These are phyloP conservation scores for Discostella stelligera DNA, from an alignment of 352 stramenopile species.

Conservation along the genomic window DNA sequence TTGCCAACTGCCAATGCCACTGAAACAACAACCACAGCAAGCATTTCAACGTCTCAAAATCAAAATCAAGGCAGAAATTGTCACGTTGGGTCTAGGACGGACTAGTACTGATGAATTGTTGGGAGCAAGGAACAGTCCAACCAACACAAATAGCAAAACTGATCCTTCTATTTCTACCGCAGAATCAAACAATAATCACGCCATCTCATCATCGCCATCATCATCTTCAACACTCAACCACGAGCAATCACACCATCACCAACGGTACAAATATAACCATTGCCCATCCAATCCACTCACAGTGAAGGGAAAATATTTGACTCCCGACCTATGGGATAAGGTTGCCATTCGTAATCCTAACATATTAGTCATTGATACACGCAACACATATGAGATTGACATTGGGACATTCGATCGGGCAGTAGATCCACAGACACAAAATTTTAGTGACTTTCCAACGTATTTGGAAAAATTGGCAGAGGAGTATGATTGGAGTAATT, in stretches of 20 bases:
- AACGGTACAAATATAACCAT: not conserved
- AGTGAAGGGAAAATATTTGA: slow-evolving; percentile 33
- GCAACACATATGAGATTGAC: slow-evolving; percentile 77
- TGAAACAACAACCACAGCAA: slow-evolving; percentile 16
- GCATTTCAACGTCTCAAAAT: slow-evolving; percentile 74
- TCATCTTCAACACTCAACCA: not conserved
- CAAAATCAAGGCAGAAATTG: slow-evolving; percentile 75
- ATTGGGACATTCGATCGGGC: slow-evolving; percentile 75
- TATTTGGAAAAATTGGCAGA: slow-evolving; percentile 53
- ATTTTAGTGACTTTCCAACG: slow-evolving; percentile 69
- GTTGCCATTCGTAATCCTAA: slow-evolving; percentile 61
- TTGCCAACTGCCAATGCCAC: not conserved
- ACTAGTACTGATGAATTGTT: slow-evolving; percentile 18
- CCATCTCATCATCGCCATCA: not conserved
- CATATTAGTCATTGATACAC: slow-evolving; percentile 72
- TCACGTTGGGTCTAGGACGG: slow-evolving; percentile 53
- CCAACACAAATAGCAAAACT: no score
- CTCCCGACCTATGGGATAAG: slow-evolving; percentile 59
- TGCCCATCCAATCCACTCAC: slow-evolving; percentile 2
- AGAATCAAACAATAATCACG: not conserved
- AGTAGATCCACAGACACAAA: slow-evolving; percentile 62
- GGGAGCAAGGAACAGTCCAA: no score
- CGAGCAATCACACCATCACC: not conserved
- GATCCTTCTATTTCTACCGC: not conserved
- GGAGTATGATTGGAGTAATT: slow-evolving; percentile 28